Percentiles rank a stretch among this genome's conserved stretches.
phyloP scores from a whole-genome alignment of 768 basidiomycete genomes.

The Dentipellis fragilis region DNA sequence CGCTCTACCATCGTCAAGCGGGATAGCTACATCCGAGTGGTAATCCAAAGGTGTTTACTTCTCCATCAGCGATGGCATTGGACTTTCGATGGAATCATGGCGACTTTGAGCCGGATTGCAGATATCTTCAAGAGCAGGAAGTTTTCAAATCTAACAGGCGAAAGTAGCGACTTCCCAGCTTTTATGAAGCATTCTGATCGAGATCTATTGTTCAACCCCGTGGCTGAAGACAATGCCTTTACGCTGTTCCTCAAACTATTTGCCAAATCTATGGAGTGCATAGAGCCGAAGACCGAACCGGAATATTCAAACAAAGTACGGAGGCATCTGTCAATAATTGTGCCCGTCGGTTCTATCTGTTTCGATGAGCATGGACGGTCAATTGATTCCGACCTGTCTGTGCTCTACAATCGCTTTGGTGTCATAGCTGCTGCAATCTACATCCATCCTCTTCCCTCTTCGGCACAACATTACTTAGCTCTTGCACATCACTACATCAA shows the following conservation, averaged over 20 bases:
- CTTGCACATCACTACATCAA: slow-evolving; percentile 57
- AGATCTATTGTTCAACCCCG: slow-evolving; percentile 37
- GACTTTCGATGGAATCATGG: slow-evolving; percentile 50
- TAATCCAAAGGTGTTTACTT: slow-evolving; percentile 66
- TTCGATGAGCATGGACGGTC: slow-evolving; percentile 49
- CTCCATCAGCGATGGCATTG: slow-evolving; percentile 73
- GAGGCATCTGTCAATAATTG: slow-evolving; percentile 61
- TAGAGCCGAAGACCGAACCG: slow-evolving; percentile 12
- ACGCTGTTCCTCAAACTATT: slow-evolving; percentile 76
- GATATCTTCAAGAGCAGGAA: slow-evolving; percentile 70
- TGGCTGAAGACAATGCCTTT: slow-evolving; percentile 60
- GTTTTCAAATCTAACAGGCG: slow-evolving; percentile 59
- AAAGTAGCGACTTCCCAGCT: slow-evolving; percentile 55
- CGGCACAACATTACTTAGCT: slow-evolving; percentile 43
- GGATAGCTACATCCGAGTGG: slow-evolving; percentile 60
- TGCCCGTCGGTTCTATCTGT: slow-evolving; percentile 61
- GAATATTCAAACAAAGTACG: slow-evolving; percentile 35
- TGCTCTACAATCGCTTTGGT: slow-evolving; percentile 75
- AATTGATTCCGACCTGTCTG: slow-evolving; percentile 47
- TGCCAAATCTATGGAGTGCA: slow-evolving; percentile 43
- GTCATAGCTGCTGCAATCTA: slow-evolving; percentile 62
- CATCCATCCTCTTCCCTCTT: slow-evolving; percentile 44
- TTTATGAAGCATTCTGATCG: slow-evolving; percentile 56
- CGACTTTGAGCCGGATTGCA: slow-evolving; percentile 53
- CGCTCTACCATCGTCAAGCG: slow-evolving; percentile 36